A percentile compares a stretch with the other conserved stretches of the same genome.
phyloP scores from a whole-genome alignment of 2,329 filamentous ascomycete species.

The Coniochaeta pulveracea region DNA sequence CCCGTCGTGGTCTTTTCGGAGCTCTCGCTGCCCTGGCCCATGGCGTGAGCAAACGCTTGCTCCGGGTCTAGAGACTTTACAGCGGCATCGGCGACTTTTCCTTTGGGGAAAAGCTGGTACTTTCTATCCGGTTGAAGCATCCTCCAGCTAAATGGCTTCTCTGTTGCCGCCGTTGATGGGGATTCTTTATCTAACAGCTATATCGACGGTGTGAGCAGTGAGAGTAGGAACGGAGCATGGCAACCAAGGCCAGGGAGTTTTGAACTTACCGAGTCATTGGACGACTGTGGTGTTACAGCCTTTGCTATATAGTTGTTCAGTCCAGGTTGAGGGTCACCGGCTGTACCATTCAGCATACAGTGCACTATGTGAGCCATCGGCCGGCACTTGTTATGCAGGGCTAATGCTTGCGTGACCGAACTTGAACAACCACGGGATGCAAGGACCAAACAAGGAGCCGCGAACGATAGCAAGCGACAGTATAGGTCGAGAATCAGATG shows the following conservation, averaged over 20 bases:
- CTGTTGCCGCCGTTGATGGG: constrained; percentile 19
- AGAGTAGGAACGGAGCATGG: constrained; percentile 3
- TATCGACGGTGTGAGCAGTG: no score
- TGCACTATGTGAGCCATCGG: constrained; percentile 52
- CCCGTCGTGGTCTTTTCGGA: constrained; percentile 26
- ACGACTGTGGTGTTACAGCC: constrained; percentile 32
- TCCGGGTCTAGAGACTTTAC: constrained; percentile 38
- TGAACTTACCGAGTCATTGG: constrained; percentile 31
- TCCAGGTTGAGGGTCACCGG: constrained; percentile 23
- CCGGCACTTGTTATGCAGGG: constrained; percentile 14
- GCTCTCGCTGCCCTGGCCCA: constrained; percentile 26
- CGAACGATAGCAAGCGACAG: constrained; percentile 16
- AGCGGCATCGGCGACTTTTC: constrained; percentile 29
- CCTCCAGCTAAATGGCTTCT: constrained; percentile 44
- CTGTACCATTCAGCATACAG: constrained; percentile 40
- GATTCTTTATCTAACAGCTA: constrained; percentile 15
- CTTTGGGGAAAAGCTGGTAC: constrained; percentile 50
- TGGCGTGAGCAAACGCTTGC: constrained; percentile 32
- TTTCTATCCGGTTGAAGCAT: constrained; percentile 48
- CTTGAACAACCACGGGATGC: constrained; percentile 16
- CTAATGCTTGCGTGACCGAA: no score
- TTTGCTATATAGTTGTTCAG: constrained; percentile 39
- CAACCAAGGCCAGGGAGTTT: not conserved
- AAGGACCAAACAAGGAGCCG: constrained; percentile 18
- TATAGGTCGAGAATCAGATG: constrained; percentile 10